A percentile compares a stretch with the other conserved stretches of the same genome.
Conservation (phyloP, 805 yeast genomes). For the Candida loeiensis region DNA sequence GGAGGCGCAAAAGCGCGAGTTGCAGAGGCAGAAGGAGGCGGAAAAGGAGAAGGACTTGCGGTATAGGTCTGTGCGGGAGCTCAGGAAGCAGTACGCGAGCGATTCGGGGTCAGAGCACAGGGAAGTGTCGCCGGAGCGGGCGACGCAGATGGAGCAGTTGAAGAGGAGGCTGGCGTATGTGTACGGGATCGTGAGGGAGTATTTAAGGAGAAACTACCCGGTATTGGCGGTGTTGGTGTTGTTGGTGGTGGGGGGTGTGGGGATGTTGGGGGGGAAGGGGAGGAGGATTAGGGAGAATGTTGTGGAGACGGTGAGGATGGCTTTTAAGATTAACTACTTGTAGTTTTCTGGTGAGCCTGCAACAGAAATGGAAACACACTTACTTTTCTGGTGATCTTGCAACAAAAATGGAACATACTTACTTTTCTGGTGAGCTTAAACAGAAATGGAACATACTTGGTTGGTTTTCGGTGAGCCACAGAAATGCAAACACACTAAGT, state of each 20-base stretch:
- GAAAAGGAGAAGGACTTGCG: constrained; percentile 22
- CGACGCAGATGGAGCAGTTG: constrained; percentile 10
- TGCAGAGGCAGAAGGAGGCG: constrained; percentile 12
- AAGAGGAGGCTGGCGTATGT: constrained; percentile 17
- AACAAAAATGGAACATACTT: no score
- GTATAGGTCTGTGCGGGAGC: constrained; percentile 30
- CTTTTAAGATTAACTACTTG: constrained; percentile 41
- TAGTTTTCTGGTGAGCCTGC: no score
- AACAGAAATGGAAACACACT: no score
- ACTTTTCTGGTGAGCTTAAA: not conserved
- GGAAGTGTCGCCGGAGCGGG: constrained; percentile 1
- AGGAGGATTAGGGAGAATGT: constrained; percentile 28
- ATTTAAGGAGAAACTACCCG: constrained; percentile 27
- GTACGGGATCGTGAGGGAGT: constrained; percentile 18
- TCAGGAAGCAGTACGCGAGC: constrained; percentile 14
- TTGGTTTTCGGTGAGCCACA: no score
- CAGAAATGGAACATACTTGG: not conserved
- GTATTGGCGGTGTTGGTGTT: constrained; percentile 20
- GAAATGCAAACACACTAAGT: no score
- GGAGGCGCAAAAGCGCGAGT: constrained; percentile 21
- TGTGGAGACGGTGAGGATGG: constrained; percentile 39
- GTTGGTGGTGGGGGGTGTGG: constrained; percentile 18
- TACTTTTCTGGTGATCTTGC: not conserved
- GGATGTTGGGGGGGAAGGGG: constrained; percentile 21
- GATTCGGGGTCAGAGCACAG: constrained; percentile 11